Evolutionary conservation across 1,284 basidiomycete species (phyloP).

Genomic region (Puccinia triticina): DNA sequence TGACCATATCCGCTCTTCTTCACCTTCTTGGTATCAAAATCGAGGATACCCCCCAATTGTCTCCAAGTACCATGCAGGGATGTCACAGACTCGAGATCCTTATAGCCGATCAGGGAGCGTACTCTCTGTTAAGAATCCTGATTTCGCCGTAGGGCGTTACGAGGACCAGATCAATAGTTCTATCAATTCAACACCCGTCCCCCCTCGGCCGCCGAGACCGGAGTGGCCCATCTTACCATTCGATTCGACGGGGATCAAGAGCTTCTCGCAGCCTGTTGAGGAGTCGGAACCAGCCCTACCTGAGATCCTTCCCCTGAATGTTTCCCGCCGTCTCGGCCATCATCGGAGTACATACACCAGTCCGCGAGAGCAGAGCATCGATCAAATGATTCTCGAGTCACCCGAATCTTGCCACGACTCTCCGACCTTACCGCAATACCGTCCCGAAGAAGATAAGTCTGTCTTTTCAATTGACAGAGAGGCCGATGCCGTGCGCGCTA

Average conservation of each 20-base stretch:
- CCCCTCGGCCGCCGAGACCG: slow-evolving; percentile 17
- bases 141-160: background rate
- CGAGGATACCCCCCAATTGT: slow-evolving; percentile 2
- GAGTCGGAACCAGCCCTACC: background rate
- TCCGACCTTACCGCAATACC: slow-evolving; percentile 25
- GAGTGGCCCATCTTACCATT: slow-evolving; percentile 15
- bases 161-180: background rate
- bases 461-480: slow-evolving; percentile 1
- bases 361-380: slow-evolving; percentile 11
- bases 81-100: slow-evolving; percentile 33
- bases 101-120: background rate
- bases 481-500: background rate
- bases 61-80: slow-evolving; percentile 6
- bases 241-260: slow-evolving; percentile 5
- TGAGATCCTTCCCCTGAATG: slow-evolving; percentile 21
- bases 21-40: slow-evolving; percentile 9
- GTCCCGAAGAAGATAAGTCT: background rate
- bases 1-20: slow-evolving; percentile 9
- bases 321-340: background rate
- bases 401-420: slow-evolving; percentile 15
- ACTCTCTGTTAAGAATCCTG: slow-evolving; percentile 24
- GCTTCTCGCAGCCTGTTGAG: background rate
- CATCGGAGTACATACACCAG: background rate
- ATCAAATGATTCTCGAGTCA: slow-evolving; percentile 26
- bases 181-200: background rate